Base-by-base conservation (phyloP, 1,139 yeast genomes). In the Hyphopichia buzzinii region DNA sequence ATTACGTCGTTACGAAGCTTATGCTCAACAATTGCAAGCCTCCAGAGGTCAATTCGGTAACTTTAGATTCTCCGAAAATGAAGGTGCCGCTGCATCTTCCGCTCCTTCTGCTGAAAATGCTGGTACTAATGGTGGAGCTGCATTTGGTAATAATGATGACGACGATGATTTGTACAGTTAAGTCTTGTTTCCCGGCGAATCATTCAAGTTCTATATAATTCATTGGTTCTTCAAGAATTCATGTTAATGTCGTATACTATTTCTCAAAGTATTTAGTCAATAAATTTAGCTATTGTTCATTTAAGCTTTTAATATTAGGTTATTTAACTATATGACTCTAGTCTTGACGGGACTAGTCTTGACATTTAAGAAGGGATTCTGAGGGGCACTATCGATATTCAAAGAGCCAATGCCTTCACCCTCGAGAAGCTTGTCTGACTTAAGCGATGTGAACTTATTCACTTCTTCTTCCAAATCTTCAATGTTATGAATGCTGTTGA, bases 1-100 rank as follows among this genome's bases (percentile, higher is more conserved):
- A 67, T 79, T 94, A 57, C 92, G 99, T 69, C 92, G 98, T 70
- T 94, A 94, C 62, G 98, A 94, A 71, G 95, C 97, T 12, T 94
- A 90, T 57, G 96, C 98, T 39, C 97, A 89, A 65, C 97, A 92
- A 68, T 77, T 94, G 62, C 94, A 84, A 64, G 87, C 96, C 36
- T 86, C 97, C 2, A 86, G 98, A 67, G 98, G 99, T 40, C 92
- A 84, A 65, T 82, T 81, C 61, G 67, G 87, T 43, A 83, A 81
- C 64, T 84, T 84, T 59, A 81, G 82, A 60, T 84, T 84, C 53
- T 74, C 77, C 55, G 84, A 67, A 51, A 72, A 64, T 57, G 73
- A 62, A 47, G 62, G 60, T 36, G 70, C 62, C 36, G 70, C 67
- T 37, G 61, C 59, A 34, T 52, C 65, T 21, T 62, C 61, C 29